A percentile compares a stretch with the other conserved stretches of the same genome.
Evolutionary conservation across 805 yeast genomes (phyloP).

Genomic region (Yarrowia sp.): DNA sequence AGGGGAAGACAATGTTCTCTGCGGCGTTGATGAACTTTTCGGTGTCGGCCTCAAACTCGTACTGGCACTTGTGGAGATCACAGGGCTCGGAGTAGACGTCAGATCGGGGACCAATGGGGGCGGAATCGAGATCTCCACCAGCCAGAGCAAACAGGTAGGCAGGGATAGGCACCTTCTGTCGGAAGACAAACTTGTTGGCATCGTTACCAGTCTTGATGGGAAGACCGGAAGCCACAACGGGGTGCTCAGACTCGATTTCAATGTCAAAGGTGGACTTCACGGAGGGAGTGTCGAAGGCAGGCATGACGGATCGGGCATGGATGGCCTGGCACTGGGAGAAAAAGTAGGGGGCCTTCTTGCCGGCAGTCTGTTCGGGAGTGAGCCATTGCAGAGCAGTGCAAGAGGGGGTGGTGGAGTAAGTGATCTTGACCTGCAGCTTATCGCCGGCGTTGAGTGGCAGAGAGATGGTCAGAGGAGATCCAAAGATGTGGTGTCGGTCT

Average conservation of each 20-base stretch:
- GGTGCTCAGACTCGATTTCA: constrained; percentile 65
- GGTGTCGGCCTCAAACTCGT: constrained; percentile 78
- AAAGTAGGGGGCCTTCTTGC: constrained; percentile 70
- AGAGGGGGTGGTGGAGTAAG: constrained; percentile 71
- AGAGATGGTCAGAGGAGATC: constrained; percentile 53
- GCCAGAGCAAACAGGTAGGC: constrained; percentile 84
- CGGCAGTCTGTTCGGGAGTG: constrained; percentile 74
- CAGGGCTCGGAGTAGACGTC: constrained; percentile 80
- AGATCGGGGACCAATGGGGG: constrained; percentile 85
- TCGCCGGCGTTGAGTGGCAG: constrained; percentile 39
- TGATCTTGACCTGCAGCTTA: constrained; percentile 48
- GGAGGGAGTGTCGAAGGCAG: constrained; percentile 90
- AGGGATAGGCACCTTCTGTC: constrained; percentile 85
- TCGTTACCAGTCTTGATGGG: constrained; percentile 39
- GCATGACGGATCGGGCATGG: constrained; percentile 86
- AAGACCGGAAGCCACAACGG: constrained; percentile 75
- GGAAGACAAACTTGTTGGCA: constrained; percentile 56
- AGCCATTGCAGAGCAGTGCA: constrained; percentile 91
- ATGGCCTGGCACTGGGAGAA: constrained; percentile 93
- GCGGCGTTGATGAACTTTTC: constrained; percentile 82
- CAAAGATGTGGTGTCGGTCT: constrained; percentile 53
- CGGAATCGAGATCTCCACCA: constrained; percentile 74
- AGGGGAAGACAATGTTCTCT: constrained; percentile 74
- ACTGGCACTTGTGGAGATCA: constrained; percentile 68
- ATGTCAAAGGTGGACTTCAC: constrained; percentile 71